These are phyloP conservation scores for Paramecium biaurelia DNA, from an alignment of 73 alveolate species.

Conservation along the genomic window DNA sequence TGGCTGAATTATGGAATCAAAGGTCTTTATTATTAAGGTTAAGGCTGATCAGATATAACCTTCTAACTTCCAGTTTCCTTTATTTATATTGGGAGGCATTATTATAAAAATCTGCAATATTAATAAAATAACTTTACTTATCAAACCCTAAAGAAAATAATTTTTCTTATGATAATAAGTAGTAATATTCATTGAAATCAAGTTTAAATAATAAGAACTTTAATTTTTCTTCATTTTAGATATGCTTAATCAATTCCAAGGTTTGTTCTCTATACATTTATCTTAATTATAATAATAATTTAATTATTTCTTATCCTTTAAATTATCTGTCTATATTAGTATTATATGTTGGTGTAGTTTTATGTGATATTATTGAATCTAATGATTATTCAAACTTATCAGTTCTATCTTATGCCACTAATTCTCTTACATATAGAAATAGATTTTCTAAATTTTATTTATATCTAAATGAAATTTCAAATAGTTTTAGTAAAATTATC, in stretches of 20 bases:
- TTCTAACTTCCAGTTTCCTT: not conserved
- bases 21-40: not conserved
- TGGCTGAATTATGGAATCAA: not conserved
- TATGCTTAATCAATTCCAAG: not conserved
- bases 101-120: not conserved
- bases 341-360: not conserved
- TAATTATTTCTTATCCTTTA: not conserved
- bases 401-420: not conserved
- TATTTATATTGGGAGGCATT: not conserved
- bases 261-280: not conserved
- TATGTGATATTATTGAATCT: not conserved
- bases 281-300: not conserved
- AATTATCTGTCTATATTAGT: not conserved
- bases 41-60: not conserved
- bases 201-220: not conserved
- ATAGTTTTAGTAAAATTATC: not conserved
- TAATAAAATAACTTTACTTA: not conserved
- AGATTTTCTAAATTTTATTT: not conserved
- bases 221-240: not conserved
- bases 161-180: not conserved
- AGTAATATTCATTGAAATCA: slow-evolving; percentile 20
- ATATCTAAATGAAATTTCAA: not conserved
- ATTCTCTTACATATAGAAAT: not conserved
- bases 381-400: not conserved
- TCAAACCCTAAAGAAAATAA: not conserved